Evolutionary conservation across 306 rosid genomes (phyloP).

Genomic region (Cotoneaster glaucophyllus): DNA sequence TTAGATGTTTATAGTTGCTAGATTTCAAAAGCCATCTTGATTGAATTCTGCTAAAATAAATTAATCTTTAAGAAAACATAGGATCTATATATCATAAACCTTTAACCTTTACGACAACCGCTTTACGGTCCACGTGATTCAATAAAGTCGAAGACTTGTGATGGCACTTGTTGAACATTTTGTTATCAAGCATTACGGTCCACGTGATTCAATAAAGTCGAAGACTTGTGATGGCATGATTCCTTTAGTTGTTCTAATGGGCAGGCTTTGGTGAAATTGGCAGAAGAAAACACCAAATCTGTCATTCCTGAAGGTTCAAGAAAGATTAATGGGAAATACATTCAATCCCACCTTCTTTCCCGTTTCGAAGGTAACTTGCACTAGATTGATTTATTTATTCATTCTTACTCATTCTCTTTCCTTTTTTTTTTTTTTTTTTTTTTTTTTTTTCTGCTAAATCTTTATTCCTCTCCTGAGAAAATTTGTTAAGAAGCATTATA

Average conservation of each 20-base stretch:
- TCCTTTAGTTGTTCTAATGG: conserved; percentile 13
- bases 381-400: background rate
- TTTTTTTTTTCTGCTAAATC: background rate
- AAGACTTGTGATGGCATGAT: background rate
- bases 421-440: no score
- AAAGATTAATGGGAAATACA: conserved; percentile 89
- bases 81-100: background rate
- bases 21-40: background rate
- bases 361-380: conserved; percentile 58
- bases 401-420: background rate
- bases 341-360: conserved; percentile 80
- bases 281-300: conserved; percentile 73
- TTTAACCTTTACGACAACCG: background rate
- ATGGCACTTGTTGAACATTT: background rate
- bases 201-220: background rate
- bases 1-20: background rate
- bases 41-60: background rate
- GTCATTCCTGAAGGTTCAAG: conserved; percentile 68
- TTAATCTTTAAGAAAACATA: background rate
- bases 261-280: conserved; percentile 68
- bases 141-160: background rate
- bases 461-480: background rate
- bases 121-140: background rate
- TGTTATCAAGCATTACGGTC: background rate
- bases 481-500: background rate